Conservation (phyloP, 1,139 yeast species). For the Wickerhamomyces sp. region DNA sequence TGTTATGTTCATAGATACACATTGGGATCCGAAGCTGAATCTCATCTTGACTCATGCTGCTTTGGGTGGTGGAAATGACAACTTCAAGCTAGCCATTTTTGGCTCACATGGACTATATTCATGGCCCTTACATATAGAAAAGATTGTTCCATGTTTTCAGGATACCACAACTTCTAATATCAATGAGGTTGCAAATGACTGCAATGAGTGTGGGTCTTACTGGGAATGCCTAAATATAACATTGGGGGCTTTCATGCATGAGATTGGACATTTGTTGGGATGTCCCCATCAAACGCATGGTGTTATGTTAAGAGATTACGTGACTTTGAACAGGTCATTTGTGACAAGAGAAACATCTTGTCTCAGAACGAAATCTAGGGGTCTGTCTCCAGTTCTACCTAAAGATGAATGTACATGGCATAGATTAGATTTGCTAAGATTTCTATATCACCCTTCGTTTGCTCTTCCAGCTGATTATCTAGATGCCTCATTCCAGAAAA, state of each 20-base stretch:
- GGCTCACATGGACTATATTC: constrained; percentile 91
- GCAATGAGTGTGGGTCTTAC: constrained; percentile 74
- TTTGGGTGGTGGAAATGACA: constrained; percentile 78
- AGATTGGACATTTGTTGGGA: constrained; percentile 85
- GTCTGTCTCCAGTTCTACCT: constrained; percentile 45
- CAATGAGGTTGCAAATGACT: constrained; percentile 81
- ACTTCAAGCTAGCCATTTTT: constrained; percentile 76
- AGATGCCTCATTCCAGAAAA: constrained; percentile 26
- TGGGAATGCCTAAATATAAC: constrained; percentile 91
- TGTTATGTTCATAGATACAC: constrained; percentile 76
- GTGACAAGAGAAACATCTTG: constrained; percentile 65
- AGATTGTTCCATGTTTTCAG: constrained; percentile 59
- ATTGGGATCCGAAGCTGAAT: constrained; percentile 60
- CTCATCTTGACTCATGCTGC: constrained; percentile 89
- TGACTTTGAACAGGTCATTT: constrained; percentile 75
- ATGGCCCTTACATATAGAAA: constrained; percentile 80
- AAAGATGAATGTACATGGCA: constrained; percentile 86
- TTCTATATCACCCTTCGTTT: constrained; percentile 77
- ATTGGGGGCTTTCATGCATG: constrained; percentile 93
- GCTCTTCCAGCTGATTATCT: constrained; percentile 57
- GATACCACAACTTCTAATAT: constrained; percentile 64
- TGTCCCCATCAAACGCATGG: constrained; percentile 91
- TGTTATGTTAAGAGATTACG: constrained; percentile 84
- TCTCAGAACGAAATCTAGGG: constrained; percentile 44
- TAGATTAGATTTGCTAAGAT: constrained; percentile 70